Percentiles rank a stretch among this genome's conserved stretches.
Evolutionary conservation across 495 filamentous ascomycete genomes (phyloP).

Genomic region (Cercophora newfieldiana): DNA sequence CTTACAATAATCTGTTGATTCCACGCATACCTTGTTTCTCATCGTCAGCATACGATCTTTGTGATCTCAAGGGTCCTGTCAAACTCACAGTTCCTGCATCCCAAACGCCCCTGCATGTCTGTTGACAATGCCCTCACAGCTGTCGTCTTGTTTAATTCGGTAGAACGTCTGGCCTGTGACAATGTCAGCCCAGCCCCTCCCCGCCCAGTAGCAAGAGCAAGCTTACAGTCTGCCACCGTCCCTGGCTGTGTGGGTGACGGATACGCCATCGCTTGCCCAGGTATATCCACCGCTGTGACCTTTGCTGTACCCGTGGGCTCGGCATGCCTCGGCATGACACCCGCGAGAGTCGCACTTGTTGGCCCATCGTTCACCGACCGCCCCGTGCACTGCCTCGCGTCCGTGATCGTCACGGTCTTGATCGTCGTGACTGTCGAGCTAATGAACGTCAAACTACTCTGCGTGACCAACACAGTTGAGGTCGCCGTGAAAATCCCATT

Average conservation of each 20-base stretch:
- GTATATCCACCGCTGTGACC: background rate
- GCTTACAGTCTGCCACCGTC: slow-evolving; percentile 4
- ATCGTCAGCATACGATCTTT: background rate
- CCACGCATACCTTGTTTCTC: slow-evolving; percentile 7
- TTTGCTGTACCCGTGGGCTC: background rate
- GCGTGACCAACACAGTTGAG: slow-evolving; percentile 13
- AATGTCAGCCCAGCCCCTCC: background rate
- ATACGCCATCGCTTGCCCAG: background rate
- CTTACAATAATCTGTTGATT: slow-evolving; percentile 17
- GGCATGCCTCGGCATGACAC: background rate
- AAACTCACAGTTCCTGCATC: slow-evolving; percentile 12
- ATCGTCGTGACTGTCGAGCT: slow-evolving; percentile 25
- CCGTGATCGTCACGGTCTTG: slow-evolving; percentile 20
- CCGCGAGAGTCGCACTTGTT: no score
- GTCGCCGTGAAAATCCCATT: slow-evolving; percentile 11
- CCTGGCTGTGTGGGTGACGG: background rate
- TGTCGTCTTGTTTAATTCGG: slow-evolving; percentile 10
- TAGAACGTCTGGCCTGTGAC: slow-evolving; percentile 18
- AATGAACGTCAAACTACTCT: slow-evolving; percentile 15
- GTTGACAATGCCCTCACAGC: slow-evolving; percentile 15
- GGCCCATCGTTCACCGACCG: background rate
- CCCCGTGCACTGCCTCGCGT: slow-evolving; percentile 13
- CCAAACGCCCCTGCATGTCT: slow-evolving; percentile 12
- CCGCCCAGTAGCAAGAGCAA: background rate
- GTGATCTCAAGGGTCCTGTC: background rate